phyloP scores from a whole-genome alignment of 768 basidiomycete species.

The Suillus subaureus region DNA sequence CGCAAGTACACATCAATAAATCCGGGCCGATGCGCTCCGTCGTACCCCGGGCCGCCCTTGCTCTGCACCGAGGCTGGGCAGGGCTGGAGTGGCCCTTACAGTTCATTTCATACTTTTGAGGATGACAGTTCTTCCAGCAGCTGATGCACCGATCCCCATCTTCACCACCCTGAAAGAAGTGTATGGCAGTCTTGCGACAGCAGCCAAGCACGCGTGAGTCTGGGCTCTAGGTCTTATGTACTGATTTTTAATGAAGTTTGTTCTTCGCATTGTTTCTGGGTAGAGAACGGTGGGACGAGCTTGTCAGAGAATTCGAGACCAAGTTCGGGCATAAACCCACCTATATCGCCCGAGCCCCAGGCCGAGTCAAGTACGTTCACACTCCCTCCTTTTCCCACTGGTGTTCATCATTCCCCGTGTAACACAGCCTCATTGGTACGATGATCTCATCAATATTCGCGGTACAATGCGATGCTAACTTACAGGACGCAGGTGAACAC shows the following conservation, averaged over 20 bases:
- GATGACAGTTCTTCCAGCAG: slow-evolving; percentile 29
- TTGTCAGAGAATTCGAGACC: slow-evolving; percentile 60
- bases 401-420: background rate
- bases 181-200: slow-evolving; percentile 53
- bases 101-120: background rate
- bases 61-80: background rate
- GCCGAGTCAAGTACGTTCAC: slow-evolving; percentile 69
- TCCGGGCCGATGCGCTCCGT: background rate
- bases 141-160: slow-evolving; percentile 60
- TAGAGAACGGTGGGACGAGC: slow-evolving; percentile 59
- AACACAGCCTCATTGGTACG: slow-evolving; percentile 37
- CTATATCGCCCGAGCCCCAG: slow-evolving; percentile 77
- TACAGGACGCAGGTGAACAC: slow-evolving; percentile 64
- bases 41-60: background rate
- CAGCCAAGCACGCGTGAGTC: slow-evolving; percentile 52
- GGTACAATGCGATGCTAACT: background rate
- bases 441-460: slow-evolving; percentile 21
- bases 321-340: slow-evolving; percentile 68
- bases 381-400: background rate
- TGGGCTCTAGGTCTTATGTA: background rate
- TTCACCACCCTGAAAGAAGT: slow-evolving; percentile 59
- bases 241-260: background rate
- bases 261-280: background rate
- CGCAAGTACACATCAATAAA: background rate
- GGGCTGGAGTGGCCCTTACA: background rate